Percentiles rank a stretch among this genome's conserved stretches.
These are phyloP conservation scores for Sordariomycetes sp. DNA, from an alignment of 2,329 filamentous ascomycete species.

Conservation along the genomic window DNA sequence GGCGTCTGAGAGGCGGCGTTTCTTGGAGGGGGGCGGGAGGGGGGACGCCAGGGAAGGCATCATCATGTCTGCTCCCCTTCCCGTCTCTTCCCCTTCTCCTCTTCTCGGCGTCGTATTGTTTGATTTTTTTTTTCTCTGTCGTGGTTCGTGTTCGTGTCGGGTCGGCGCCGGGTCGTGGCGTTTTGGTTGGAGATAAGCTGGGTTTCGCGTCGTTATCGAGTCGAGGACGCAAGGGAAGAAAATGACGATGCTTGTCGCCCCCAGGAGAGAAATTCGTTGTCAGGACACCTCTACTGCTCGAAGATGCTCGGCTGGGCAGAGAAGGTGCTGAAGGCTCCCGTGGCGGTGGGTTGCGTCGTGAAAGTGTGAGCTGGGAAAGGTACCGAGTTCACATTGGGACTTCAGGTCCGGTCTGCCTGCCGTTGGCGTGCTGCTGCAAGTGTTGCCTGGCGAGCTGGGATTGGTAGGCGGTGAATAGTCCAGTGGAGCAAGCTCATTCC, in stretches of 20 bases:
- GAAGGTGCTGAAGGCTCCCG: neutral
- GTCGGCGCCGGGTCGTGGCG: no score
- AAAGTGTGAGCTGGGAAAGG: neutral
- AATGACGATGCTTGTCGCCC: no score
- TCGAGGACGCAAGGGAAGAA: no score
- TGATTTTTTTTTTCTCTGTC: no score
- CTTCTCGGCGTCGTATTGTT: neutral
- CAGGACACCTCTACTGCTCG: no score
- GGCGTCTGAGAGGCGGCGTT: neutral
- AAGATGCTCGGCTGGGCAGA: no score
- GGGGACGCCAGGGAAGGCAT: neutral
- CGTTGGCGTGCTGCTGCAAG: slow-evolving; percentile 4
- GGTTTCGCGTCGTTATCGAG: no score
- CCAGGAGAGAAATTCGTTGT: no score
- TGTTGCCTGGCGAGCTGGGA: slow-evolving; percentile 10
- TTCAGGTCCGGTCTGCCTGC: slow-evolving; percentile 5
- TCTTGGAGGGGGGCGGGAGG: neutral
- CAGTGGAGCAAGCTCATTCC: neutral
- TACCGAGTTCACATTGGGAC: neutral
- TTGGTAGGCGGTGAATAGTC: slow-evolving; percentile 3
- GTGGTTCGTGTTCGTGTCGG: no score
- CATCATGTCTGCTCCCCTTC: neutral
- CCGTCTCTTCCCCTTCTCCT: neutral
- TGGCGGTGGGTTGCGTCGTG: neutral
- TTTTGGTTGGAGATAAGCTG: no score